Conservation (phyloP, 192 early-diverging fungal species). For the Mortierella antarctica region DNA sequence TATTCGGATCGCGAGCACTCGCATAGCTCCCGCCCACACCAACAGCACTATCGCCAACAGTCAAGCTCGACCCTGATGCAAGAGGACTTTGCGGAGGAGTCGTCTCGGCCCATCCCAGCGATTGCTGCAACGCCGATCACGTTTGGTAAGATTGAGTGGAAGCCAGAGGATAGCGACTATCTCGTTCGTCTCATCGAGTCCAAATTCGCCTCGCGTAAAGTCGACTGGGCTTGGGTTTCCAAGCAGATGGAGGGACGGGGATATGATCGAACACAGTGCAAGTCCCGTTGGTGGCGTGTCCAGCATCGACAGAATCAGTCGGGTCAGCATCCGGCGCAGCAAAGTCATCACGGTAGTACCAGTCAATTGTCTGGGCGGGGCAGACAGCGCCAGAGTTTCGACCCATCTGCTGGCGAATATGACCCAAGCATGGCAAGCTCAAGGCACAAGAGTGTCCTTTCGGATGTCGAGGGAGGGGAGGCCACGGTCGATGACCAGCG, state of each 20-base stretch:
- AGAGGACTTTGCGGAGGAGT: slow-evolving; percentile 3
- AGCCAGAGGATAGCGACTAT: slow-evolving; percentile 49
- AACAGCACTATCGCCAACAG: slow-evolving; percentile 25
- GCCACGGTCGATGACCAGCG: too few species aligned
- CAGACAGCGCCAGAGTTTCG: slow-evolving; percentile 20
- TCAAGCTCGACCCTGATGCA: slow-evolving; percentile 7
- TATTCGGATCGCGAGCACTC: background rate
- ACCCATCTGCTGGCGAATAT: background rate
- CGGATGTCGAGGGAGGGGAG: slow-evolving; percentile 2
- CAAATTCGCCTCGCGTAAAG: slow-evolving; percentile 51
- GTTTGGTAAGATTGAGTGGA: slow-evolving; percentile 54
- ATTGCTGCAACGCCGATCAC: slow-evolving; percentile 43
- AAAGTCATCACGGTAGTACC: slow-evolving; percentile 1
- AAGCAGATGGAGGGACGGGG: slow-evolving; percentile 52
- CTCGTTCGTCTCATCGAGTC: slow-evolving; percentile 43
- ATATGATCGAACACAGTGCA: slow-evolving; percentile 52
- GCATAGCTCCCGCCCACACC: background rate
- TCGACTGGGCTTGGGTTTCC: slow-evolving; percentile 52
- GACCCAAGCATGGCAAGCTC: background rate
- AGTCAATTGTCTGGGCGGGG: slow-evolving; percentile 10
- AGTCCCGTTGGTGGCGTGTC: slow-evolving; percentile 52
- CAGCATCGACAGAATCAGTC: slow-evolving; percentile 41
- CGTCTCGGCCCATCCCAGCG: slow-evolving; percentile 8
- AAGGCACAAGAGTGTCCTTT: slow-evolving; percentile 1
- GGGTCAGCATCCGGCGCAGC: slow-evolving; percentile 2